phyloP scores from a whole-genome alignment of 257 asterid species.

The Solanum sitiens region DNA sequence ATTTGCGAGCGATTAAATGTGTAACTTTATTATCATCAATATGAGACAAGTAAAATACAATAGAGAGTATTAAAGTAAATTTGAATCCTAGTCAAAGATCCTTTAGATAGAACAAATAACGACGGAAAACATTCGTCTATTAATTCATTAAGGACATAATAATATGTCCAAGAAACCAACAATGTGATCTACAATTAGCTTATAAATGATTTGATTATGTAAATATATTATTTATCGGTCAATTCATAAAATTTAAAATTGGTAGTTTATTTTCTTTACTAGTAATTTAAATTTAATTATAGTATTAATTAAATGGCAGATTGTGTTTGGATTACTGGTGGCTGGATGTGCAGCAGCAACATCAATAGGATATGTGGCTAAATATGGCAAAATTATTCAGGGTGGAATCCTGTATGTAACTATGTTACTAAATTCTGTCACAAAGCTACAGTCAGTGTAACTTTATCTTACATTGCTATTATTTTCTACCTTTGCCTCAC shows the following conservation, averaged over 20 bases:
- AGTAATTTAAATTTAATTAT: not conserved
- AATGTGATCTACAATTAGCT: not conserved
- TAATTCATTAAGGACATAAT: not conserved
- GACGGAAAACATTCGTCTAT: not conserved
- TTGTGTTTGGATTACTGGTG: constrained; percentile 15
- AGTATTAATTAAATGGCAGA: not conserved
- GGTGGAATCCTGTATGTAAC: constrained; percentile 47
- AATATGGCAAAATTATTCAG: constrained; percentile 37
- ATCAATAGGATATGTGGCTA: constrained; percentile 47
- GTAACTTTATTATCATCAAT: not conserved
- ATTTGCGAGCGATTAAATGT: not conserved
- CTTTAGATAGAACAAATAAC: too few species aligned
- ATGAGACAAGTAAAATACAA: too few species aligned
- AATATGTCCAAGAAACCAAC: not conserved
- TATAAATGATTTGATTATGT: not conserved
- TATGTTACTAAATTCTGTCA: constrained; percentile 35
- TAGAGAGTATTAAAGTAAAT: too few species aligned
- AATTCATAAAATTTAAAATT: not conserved
- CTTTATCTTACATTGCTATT: constrained; percentile 21
- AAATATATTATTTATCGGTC: not conserved
- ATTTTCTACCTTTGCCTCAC: constrained; percentile 32
- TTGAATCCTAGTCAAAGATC: not conserved
- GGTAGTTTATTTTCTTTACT: not conserved
- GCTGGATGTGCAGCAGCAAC: constrained; percentile 62
- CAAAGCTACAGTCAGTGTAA: constrained; percentile 16